phyloP scores from a whole-genome alignment of 768 basidiomycete genomes.

The Termitomyces titanicus region DNA sequence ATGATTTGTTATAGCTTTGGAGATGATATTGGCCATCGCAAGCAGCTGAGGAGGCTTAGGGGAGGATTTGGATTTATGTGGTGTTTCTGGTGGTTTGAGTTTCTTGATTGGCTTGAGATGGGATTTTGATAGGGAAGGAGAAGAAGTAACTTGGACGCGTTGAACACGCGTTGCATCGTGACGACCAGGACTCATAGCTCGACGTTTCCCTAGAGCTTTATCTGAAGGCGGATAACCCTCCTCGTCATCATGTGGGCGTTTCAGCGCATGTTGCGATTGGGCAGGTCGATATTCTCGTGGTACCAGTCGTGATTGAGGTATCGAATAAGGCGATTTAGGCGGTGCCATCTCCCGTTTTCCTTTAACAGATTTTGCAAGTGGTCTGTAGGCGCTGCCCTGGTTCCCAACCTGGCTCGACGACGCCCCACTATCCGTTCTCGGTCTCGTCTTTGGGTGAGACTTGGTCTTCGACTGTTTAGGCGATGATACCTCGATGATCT shows the following conservation, averaged over 20 bases:
- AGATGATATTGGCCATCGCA: neutral
- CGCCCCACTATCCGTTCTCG: neutral
- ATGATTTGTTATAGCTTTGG: neutral
- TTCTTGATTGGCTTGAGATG: neutral
- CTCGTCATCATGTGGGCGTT: neutral
- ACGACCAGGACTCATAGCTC: slow-evolving; percentile 13
- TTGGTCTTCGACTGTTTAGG: neutral
- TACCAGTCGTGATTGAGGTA: neutral
- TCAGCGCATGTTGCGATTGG: neutral
- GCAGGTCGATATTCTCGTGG: neutral
- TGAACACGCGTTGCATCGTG: neutral
- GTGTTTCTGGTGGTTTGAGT: neutral
- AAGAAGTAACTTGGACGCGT: neutral
- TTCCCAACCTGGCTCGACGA: neutral
- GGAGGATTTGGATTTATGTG: too few relatives aligned
- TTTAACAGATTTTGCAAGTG: neutral
- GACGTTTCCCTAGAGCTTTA: slow-evolving; percentile 30
- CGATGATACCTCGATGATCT: neutral
- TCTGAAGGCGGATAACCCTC: slow-evolving; percentile 20
- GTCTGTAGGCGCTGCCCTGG: too few relatives aligned
- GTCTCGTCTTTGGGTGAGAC: neutral
- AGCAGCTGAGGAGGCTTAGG: neutral
- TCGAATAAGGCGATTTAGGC: neutral
- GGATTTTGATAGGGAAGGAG: neutral
- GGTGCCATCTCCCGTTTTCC: neutral